Percentiles rank a stretch among this genome's conserved stretches.
Conservation (phyloP, 192 early-diverging fungal genomes). For the Helicostylum pulchrum region DNA sequence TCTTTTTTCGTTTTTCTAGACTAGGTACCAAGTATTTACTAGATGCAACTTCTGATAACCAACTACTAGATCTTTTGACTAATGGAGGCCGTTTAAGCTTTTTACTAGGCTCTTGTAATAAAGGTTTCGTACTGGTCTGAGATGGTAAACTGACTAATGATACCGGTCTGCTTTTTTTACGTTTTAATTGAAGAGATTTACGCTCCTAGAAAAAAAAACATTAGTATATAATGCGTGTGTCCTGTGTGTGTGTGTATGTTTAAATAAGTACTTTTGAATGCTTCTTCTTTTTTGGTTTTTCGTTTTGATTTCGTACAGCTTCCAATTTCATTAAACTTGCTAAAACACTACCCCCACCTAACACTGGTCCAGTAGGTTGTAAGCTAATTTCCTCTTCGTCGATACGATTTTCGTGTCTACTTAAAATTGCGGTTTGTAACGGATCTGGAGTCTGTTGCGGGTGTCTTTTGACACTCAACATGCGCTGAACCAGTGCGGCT, state of each 20-base stretch:
- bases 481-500: conserved; percentile 27
- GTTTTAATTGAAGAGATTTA: no score
- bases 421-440: not conserved
- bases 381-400: not conserved
- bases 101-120: no score
- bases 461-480: conserved; percentile 11
- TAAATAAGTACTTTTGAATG: conserved; percentile 7
- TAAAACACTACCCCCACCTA: conserved; percentile 28
- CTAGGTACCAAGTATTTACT: conserved; percentile 28
- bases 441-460: not conserved
- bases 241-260: no score
- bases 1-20: conserved; percentile 22
- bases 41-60: conserved; percentile 18
- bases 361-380: not conserved
- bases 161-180: no score
- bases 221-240: no score
- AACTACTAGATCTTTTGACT: conserved; percentile 21
- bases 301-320: not conserved
- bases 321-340: conserved; percentile 34
- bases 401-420: not conserved
- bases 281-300: conserved; percentile 1
- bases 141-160: no score
- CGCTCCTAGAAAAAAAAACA: no score
- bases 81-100: not conserved
- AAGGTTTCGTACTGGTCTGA: no score